Evolutionary conservation across 345 rosid genomes (phyloP), one percentile per base, ranked within the genome.

Genomic region (Dipteronia dyeriana): DNA sequence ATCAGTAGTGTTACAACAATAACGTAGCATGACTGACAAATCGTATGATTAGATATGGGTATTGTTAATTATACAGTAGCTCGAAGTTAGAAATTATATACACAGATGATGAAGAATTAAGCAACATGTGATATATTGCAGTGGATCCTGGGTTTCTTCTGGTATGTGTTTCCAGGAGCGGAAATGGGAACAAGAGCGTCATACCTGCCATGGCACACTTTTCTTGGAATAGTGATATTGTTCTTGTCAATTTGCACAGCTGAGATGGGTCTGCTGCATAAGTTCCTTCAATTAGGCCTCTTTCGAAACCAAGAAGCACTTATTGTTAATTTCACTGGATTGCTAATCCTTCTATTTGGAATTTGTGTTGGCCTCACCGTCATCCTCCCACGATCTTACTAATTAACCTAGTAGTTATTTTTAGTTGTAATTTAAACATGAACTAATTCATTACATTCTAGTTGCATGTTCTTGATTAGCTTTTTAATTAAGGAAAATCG

Each of bases 121-220:
- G 61, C 29, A 34, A 63, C 47, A 59, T 8, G 9, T 53, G 1
- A 8, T 56, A n/a, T 56, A n/a, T 11, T 71, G 11, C 86, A 86
- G 93, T 88, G 84, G 85, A 14, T 86, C 31, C 34, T 83, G 29
- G 92, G 76, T 0, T 83, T 88, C 81, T 79, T 85, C 82, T 81
- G 87, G 1, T 88, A 31, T 12, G 82, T 87, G 34, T 87, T 84
- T 76, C 94, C 91, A 0, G 51, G 82, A 3, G 75, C 88, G 2
- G 72, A 78, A 65, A 71, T 25, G 70, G 63, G 65, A 31, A 9
- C 80, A 49, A 88, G 90, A 62, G 81, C 82, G 1, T 65, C 86
- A 19, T 81, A 66, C 76, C 7, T 16, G 80, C 87, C 90, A 25
- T 88, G 92, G 92, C 94, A 86, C 57, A 68, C 67, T 3, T 83